These are phyloP conservation scores for Fragaria nilgerrensis DNA, from an alignment of 306 rosid species.

Conservation along the genomic window DNA sequence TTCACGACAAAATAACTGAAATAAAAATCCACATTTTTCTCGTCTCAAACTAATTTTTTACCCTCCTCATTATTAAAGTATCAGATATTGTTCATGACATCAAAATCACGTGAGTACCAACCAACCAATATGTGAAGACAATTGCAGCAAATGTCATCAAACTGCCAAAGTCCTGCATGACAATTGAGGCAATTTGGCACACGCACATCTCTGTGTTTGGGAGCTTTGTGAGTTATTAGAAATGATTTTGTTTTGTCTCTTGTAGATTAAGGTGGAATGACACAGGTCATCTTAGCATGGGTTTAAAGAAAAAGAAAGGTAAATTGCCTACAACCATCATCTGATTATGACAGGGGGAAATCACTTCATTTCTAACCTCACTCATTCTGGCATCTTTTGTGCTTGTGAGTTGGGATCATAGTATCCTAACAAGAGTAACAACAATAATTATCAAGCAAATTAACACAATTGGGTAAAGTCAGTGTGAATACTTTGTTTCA, in stretches of 20 bases:
- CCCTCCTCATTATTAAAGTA: neutral
- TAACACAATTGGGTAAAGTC: neutral
- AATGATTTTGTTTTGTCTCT: neutral
- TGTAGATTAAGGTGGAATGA: slow-evolving; percentile 18
- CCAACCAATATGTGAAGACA: neutral
- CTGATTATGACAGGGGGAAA: neutral
- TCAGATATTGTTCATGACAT: neutral
- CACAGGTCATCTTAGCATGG: slow-evolving; percentile 14
- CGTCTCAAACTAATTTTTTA: neutral
- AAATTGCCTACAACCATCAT: neutral
- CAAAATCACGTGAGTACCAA: neutral
- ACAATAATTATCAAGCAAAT: neutral
- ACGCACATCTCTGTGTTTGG: neutral
- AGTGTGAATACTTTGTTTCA: neutral
- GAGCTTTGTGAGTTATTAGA: neutral
- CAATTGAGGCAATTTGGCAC: neutral
- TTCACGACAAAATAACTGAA: accelerated
- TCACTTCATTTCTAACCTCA: neutral
- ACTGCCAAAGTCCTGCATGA: neutral
- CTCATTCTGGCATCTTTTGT: neutral
- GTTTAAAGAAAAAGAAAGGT: neutral
- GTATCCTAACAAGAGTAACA: neutral
- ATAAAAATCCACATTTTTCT: neutral
- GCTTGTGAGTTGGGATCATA: neutral
- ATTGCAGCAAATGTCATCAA: neutral